These are phyloP conservation scores for Adansonia digitata DNA, from an alignment of 345 rosid species.

Conservation along the genomic window DNA sequence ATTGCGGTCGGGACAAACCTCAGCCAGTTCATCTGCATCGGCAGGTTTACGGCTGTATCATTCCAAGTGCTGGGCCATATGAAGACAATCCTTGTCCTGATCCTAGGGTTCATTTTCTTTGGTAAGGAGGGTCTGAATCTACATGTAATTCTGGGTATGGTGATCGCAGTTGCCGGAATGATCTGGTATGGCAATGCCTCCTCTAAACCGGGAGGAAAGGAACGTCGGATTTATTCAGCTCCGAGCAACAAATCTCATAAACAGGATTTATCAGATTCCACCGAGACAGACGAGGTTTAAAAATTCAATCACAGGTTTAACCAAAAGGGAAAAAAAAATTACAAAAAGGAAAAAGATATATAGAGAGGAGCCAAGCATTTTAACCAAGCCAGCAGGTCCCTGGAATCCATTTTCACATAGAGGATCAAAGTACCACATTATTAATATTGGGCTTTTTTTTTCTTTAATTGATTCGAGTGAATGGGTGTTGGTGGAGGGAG, in stretches of 20 bases:
- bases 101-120: slow-evolving; percentile 80
- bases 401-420: background rate
- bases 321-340: background rate
- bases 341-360: no score
- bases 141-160: slow-evolving; percentile 86
- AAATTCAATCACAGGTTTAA: slow-evolving; percentile 4
- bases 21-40: slow-evolving; percentile 97
- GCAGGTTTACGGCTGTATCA: slow-evolving; percentile 92
- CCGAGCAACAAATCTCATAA: slow-evolving; percentile 53
- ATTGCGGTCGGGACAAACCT: slow-evolving; percentile 97
- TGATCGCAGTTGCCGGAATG: slow-evolving; percentile 85
- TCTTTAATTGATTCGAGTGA: slow-evolving; percentile 20
- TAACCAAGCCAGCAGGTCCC: slow-evolving; percentile 1
- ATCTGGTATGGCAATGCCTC: slow-evolving; percentile 97
- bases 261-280: slow-evolving; percentile 42
- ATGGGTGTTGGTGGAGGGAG: slow-evolving; percentile 16
- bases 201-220: slow-evolving; percentile 92
- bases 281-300: slow-evolving; percentile 60
- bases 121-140: slow-evolving; percentile 90
- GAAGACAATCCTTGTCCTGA: slow-evolving; percentile 93
- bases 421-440: slow-evolving; percentile 3
- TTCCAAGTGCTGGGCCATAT: slow-evolving; percentile 99
- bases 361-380: slow-evolving; percentile 3
- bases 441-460: slow-evolving; percentile 3
- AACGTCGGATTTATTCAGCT: slow-evolving; percentile 53